phyloP scores from a whole-genome alignment of 1,284 basidiomycete species.

The Sanguinoderma infundibulare region DNA sequence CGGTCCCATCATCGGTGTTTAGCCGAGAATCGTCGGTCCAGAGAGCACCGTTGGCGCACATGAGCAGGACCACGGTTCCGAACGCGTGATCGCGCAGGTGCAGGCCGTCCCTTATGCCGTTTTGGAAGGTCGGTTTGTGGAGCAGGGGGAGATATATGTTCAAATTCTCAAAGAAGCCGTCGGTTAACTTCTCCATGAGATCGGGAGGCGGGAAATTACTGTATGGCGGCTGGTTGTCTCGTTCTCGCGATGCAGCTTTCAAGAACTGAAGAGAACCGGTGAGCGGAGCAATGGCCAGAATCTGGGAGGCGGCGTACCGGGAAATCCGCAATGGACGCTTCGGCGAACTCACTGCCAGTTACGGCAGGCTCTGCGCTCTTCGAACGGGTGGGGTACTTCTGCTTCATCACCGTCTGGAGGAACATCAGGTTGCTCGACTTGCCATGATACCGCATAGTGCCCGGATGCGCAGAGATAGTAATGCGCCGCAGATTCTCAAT shows the following conservation, averaged over 20 bases:
- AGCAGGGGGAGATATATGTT: conserved; percentile 52
- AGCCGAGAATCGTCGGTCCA: conserved; percentile 61
- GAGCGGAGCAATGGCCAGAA: not conserved
- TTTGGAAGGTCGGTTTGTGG: conserved; percentile 53
- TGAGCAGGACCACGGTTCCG: conserved; percentile 50
- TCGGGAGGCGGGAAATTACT: conserved; percentile 12
- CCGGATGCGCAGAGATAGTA: conserved; percentile 23
- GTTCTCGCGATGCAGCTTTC: not conserved
- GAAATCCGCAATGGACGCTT: not conserved
- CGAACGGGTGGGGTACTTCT: conserved; percentile 42
- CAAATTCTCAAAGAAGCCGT: conserved; percentile 49
- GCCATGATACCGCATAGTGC: conserved; percentile 48
- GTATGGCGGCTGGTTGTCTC: not conserved
- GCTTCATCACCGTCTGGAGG: conserved; percentile 50
- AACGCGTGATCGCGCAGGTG: conserved; percentile 51
- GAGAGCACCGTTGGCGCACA: conserved; percentile 56
- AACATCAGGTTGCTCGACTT: conserved; percentile 57
- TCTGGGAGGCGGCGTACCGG: not conserved
- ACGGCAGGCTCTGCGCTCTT: conserved; percentile 15
- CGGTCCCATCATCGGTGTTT: conserved; percentile 51
- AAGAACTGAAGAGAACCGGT: not conserved
- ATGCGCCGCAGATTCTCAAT: conserved; percentile 27
- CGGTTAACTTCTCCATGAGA: conserved; percentile 43
- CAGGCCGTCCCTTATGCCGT: conserved; percentile 41
- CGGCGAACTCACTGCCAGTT: no score